These are phyloP conservation scores for Trichoderma sp. DNA, from an alignment of 2,329 filamentous ascomycete species.

Conservation along the genomic window DNA sequence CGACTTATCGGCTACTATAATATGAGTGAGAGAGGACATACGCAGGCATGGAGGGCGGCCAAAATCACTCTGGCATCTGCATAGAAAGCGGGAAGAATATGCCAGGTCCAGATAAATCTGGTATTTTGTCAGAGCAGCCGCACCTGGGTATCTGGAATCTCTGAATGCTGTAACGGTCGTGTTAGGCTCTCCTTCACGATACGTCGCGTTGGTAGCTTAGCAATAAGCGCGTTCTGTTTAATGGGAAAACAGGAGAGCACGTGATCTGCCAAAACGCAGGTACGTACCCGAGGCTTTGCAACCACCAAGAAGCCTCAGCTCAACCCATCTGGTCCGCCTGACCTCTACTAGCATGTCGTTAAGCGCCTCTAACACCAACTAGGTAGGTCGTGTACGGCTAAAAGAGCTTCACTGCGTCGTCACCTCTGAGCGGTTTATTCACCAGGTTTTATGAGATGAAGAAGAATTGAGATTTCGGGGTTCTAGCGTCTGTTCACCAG, in stretches of 20 bases:
- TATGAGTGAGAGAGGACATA: constrained; percentile 34
- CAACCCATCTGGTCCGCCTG: constrained; percentile 2
- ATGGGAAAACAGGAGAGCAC: constrained; percentile 35
- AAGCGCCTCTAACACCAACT: neutral
- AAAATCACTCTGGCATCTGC: constrained; percentile 33
- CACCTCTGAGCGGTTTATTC: neutral
- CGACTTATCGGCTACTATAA: neutral
- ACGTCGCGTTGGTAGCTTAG: constrained; percentile 4
- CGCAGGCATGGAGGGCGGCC: constrained; percentile 46
- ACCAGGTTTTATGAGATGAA: neutral
- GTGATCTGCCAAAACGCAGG: constrained; percentile 26
- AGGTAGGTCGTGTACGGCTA: neutral
- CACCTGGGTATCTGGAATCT: neutral
- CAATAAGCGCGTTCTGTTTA: constrained; percentile 24
- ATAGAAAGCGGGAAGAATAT: neutral
- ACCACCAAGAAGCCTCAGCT: neutral
- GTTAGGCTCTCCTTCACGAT: constrained; percentile 13
- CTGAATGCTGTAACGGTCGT: neutral
- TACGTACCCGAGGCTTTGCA: constrained; percentile 4
- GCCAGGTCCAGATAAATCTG: neutral
- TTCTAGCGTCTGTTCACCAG: too few species aligned
- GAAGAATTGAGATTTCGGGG: neutral
- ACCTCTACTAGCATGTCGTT: neutral
- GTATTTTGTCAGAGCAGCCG: neutral
- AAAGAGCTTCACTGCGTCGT: constrained; percentile 4